phyloP scores from a whole-genome alignment of 306 rosid genomes.

The Inga leiocalycina region DNA sequence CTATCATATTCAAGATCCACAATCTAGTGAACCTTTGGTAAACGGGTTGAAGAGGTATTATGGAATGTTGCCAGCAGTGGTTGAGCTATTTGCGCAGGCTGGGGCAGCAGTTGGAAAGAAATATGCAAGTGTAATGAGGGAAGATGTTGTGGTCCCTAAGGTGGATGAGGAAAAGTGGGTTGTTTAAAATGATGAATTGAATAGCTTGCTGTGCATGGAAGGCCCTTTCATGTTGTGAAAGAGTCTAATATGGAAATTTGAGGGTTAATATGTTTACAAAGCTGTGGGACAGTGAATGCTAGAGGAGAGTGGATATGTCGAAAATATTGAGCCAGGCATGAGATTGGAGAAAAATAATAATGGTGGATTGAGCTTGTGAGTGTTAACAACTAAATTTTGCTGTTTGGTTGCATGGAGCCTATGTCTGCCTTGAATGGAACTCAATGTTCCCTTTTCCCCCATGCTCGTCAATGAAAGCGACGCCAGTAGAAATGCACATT shows the following conservation, averaged over 20 bases:
- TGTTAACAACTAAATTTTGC: not conserved
- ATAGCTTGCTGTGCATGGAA: slow-evolving; percentile 4
- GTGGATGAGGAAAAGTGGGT: slow-evolving; percentile 65
- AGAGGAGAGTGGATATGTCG: not conserved
- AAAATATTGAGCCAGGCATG: not conserved
- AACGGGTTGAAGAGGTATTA: slow-evolving; percentile 64
- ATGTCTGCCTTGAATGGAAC: not conserved
- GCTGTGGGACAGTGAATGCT: not conserved
- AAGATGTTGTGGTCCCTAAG: slow-evolving; percentile 64
- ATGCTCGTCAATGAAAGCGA: not conserved
- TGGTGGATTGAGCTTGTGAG: not conserved
- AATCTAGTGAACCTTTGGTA: slow-evolving; percentile 47
- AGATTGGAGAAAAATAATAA: not conserved
- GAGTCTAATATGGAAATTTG: slow-evolving; percentile 5
- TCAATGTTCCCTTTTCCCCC: not conserved
- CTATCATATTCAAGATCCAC: slow-evolving; percentile 55
- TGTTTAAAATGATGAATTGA: slow-evolving; percentile 40
- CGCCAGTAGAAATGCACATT: not conserved
- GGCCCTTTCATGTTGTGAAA: slow-evolving; percentile 3
- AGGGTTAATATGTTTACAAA: not conserved
- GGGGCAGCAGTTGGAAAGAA: slow-evolving; percentile 50
- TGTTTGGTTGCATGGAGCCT: slow-evolving; percentile 11
- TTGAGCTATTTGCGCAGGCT: slow-evolving; percentile 69
- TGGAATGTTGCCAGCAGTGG: slow-evolving; percentile 70
- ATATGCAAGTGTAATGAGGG: slow-evolving; percentile 55